Evolutionary conservation across 2,329 filamentous ascomycete species (phyloP).

Genomic region (Cytospora mali): DNA sequence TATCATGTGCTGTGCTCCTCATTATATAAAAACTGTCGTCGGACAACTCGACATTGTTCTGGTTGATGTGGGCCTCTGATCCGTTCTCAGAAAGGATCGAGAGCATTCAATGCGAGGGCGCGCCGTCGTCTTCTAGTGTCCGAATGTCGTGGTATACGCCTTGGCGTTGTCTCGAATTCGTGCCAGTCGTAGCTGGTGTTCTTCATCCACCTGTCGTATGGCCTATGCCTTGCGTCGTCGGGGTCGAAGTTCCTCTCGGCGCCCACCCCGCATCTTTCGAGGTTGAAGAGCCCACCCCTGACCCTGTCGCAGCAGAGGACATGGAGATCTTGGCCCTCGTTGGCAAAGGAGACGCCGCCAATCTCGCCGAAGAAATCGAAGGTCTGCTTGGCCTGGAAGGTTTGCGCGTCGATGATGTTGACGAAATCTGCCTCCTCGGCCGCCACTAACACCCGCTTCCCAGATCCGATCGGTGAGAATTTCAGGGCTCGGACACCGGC

Average conservation of each 20-base stretch:
- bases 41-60: not conserved
- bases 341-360: slow-evolving; percentile 67
- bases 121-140: slow-evolving; percentile 29
- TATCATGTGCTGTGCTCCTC: slow-evolving; percentile 24
- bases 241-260: slow-evolving; percentile 38
- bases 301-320: slow-evolving; percentile 67
- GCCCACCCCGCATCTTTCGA: slow-evolving; percentile 53
- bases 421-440: slow-evolving; percentile 77
- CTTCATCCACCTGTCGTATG: slow-evolving; percentile 21
- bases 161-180: slow-evolving; percentile 29
- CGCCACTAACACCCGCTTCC: slow-evolving; percentile 66
- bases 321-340: slow-evolving; percentile 68
- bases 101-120: slow-evolving; percentile 25
- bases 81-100: slow-evolving; percentile 35
- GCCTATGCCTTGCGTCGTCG: slow-evolving; percentile 15
- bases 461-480: slow-evolving; percentile 73
- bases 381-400: slow-evolving; percentile 66
- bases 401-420: slow-evolving; percentile 69
- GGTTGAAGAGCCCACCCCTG: slow-evolving; percentile 68
- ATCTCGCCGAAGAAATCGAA: slow-evolving; percentile 77
- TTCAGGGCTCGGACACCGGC: slow-evolving; percentile 68
- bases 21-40: slow-evolving; percentile 22
- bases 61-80: not conserved
- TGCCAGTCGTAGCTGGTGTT: slow-evolving; percentile 34
- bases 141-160: slow-evolving; percentile 22